phyloP scores from a whole-genome alignment of 352 stramenopile genomes.

The Pythium sp. region DNA sequence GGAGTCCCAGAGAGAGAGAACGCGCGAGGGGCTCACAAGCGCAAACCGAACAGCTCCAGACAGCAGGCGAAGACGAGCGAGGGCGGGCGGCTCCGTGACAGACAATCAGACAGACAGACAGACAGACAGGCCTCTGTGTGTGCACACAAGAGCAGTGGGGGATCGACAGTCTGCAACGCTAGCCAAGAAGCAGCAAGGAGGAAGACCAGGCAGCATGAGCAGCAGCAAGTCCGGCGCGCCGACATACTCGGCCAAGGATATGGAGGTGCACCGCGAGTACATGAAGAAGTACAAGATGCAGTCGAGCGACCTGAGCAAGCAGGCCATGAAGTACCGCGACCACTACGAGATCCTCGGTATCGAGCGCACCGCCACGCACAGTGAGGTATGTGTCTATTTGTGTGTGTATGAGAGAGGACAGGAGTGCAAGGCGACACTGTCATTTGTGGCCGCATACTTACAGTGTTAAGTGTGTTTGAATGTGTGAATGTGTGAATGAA shows the following conservation, averaged over 20 bases:
- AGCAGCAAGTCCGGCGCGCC: slow-evolving; percentile 16
- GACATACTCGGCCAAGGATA: slow-evolving; percentile 63
- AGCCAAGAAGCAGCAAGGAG: not conserved
- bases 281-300: slow-evolving; percentile 89
- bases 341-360: slow-evolving; percentile 75
- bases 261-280: slow-evolving; percentile 83
- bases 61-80: not conserved
- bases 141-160: no score
- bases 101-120: not conserved
- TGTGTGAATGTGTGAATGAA: slow-evolving; percentile 3
- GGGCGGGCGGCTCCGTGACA: not conserved
- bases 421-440: not conserved
- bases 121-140: not conserved
- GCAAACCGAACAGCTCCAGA: not conserved
- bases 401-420: slow-evolving; percentile 2
- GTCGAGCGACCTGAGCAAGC: slow-evolving; percentile 56
- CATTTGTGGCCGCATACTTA: slow-evolving; percentile 2
- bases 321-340: slow-evolving; percentile 71
- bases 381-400: slow-evolving; percentile 38
- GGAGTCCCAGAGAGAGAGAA: not conserved
- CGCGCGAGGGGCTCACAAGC: not conserved
- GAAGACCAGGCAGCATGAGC: slow-evolving; percentile 2
- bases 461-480: slow-evolving; percentile 1
- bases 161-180: not conserved
- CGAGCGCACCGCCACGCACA: slow-evolving; percentile 54